Percentiles rank a stretch among this genome's conserved stretches.
These are phyloP conservation scores for Didymellaceae sp. DNA, from an alignment of 2,329 filamentous ascomycete genomes.

Conservation along the genomic window DNA sequence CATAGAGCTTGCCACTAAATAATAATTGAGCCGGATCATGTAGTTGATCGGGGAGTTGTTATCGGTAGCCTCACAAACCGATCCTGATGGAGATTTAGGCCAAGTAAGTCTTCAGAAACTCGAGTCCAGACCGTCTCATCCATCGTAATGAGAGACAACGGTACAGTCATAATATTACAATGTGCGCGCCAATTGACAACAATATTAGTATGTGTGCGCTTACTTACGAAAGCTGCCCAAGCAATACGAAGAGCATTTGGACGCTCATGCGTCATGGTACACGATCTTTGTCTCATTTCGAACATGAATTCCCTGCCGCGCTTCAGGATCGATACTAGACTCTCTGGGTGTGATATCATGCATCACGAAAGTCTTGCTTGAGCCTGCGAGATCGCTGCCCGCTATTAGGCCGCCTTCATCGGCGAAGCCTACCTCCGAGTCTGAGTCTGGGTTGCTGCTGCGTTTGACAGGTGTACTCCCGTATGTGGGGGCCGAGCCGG, in stretches of 20 bases:
- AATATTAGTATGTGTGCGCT: not conserved
- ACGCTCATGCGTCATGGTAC: slow-evolving; percentile 14
- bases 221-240: not conserved
- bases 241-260: not conserved
- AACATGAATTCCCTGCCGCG: slow-evolving; percentile 11
- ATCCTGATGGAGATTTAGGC: too few relatives aligned
- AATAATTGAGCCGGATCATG: too few relatives aligned
- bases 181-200: not conserved
- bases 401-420: slow-evolving; percentile 14
- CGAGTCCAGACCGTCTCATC: too few relatives aligned
- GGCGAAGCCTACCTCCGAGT: slow-evolving; percentile 24
- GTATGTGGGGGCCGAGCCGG: slow-evolving; percentile 17
- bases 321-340: not conserved
- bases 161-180: too few relatives aligned
- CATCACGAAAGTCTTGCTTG: slow-evolving; percentile 17
- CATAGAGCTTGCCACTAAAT: too few relatives aligned
- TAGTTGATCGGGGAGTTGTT: too few relatives aligned
- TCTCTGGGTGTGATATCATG: slow-evolving; percentile 8
- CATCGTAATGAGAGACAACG: not conserved
- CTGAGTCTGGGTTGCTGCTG: slow-evolving; percentile 6
- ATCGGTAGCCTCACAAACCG: too few relatives aligned
- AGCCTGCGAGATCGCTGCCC: slow-evolving; percentile 7
- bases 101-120: too few relatives aligned
- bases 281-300: slow-evolving; percentile 17
- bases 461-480: slow-evolving; percentile 16